Base-by-base conservation (phyloP, 2,329 filamentous ascomycete species). In the Stylonectria norvegica region DNA sequence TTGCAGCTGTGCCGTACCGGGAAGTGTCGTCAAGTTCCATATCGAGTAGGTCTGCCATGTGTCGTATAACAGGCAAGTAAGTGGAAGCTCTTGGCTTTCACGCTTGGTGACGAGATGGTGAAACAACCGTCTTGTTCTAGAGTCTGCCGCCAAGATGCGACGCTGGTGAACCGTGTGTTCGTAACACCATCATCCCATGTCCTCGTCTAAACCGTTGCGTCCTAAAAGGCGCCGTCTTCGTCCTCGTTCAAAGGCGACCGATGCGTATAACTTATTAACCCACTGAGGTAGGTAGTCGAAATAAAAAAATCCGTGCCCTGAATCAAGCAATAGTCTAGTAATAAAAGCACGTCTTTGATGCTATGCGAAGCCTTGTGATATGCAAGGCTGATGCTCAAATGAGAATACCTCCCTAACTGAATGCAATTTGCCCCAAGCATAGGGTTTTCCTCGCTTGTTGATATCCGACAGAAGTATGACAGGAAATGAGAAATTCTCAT, bases 291-390 rank as follows among this genome's bases (percentile, higher is more conserved):
- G n/a, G 38, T 34, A 29, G 40, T 41, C 37, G 37, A 36, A 25
- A 42, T 7, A 33, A 33, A 33, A 34, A 38, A 35, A 33, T 42
- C 36, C 49, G 44, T 47, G 39, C 45, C 35, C 38, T 37, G 42
- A 48, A 46, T 18, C 5, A 43, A 41, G 28, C 20, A 19, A 39
- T 40, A 46, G 47, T 57, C 54, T 57, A 57, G 36, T 48, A 50
- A 40, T 47, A 50, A 49, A 45, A 35, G 45, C 31, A 52, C 39
- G 43, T 38, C 45, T 48, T 38, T 31, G 11, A 48, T 44, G 36
- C 30, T 32, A 44, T 44, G 14, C 37, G 36, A 42, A 23, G 39
- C 39, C 15, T 19, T 42, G 33, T 29, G 29, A 5, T 42, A 34
- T 31, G 27, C 27, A 15, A 38, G 33, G 39, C 34, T 30, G 27